Evolutionary conservation across 345 rosid genomes (phyloP), one percentile per base, ranked within the genome.

Genomic region (Noccaea caerulescens): DNA sequence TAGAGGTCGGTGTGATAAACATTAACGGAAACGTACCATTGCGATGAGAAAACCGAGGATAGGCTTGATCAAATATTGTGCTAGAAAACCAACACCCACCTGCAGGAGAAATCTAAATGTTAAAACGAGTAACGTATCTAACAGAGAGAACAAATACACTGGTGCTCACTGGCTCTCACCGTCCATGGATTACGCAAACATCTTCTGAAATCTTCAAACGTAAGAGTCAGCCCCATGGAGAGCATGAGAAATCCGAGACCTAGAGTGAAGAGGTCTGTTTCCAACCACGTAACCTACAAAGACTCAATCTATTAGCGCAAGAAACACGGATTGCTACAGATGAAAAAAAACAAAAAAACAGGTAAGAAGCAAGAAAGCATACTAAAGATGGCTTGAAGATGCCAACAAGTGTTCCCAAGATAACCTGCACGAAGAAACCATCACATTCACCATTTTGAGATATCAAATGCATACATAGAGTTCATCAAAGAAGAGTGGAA

Each of bases 171-270:
- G 41, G 38, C 54, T 61, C 92, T 84, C 85, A 94, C 93, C 81
- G 99, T 94, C 97, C 99, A 91, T 33, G 95, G 99, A 66, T 94
- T 94, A 69, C 90, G 87, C 66, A 91, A 81, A 75, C 99, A 91
- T 50, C 90, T 75, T 79, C 88, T 84, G 79, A 94, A 94, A 79
- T 94, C 95, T 56, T 91, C 95, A 72, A 94, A 94, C 1, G 87
- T 91, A 83, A 91, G 78, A 25, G 96, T 94, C 78, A 94, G 82
- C 61, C 96, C 99, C 99, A 94, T 94, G 59, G 97, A 94, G 60
- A 91, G 96, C 99, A 91, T 91, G 57, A 94, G 99, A 75, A 94
- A 91, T 45, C 97, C 98, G 47, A 93, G 80, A 69, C 91, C 90
- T 44, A 86, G 46, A 36, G 98, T 93, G 82, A 91, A 93, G 34